Percentiles rank a stretch among this genome's conserved stretches.
Conservation (phyloP, 306 rosid genomes). For the Cicer yamashitae region DNA sequence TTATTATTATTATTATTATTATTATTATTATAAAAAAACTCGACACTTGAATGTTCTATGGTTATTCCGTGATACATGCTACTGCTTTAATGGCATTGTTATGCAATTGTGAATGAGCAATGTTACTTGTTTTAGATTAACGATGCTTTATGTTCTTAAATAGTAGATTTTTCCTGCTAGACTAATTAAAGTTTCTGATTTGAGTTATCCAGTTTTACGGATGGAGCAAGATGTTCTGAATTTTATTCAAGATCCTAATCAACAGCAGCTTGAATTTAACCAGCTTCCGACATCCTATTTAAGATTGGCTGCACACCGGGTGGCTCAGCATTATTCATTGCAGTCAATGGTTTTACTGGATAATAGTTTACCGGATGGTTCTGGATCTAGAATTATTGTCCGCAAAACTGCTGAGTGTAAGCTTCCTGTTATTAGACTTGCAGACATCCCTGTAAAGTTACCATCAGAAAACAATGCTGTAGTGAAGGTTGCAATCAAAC, state of each 20-base stretch:
- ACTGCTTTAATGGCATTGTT: slow-evolving; percentile 19
- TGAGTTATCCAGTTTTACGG: slow-evolving; percentile 73
- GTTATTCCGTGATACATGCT: slow-evolving; percentile 13
- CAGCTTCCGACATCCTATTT: slow-evolving; percentile 97
- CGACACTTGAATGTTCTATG: slow-evolving; percentile 2
- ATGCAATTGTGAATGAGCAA: neutral
- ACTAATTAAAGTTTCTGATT: slow-evolving; percentile 29
- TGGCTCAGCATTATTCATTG: slow-evolving; percentile 91
- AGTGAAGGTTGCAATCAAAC: slow-evolving; percentile 88
- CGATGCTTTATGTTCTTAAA: neutral
- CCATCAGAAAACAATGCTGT: slow-evolving; percentile 66
- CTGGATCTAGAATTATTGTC: slow-evolving; percentile 93
- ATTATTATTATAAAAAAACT: neutral
- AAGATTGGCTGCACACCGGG: slow-evolving; percentile 96
- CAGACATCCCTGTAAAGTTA: slow-evolving; percentile 82
- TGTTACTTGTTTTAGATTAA: slow-evolving; percentile 26
- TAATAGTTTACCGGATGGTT: slow-evolving; percentile 82
- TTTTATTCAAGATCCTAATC: slow-evolving; percentile 80
- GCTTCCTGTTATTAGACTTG: slow-evolving; percentile 82
- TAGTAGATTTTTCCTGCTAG: slow-evolving; percentile 6
- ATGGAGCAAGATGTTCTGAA: slow-evolving; percentile 97
- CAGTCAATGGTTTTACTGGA: slow-evolving; percentile 96
- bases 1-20: neutral
- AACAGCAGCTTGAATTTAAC: slow-evolving; percentile 90
- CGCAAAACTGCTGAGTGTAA: slow-evolving; percentile 82